Evolutionary conservation across 2,329 filamentous ascomycete species (phyloP).

Genomic region (Diaporthe humulicola): DNA sequence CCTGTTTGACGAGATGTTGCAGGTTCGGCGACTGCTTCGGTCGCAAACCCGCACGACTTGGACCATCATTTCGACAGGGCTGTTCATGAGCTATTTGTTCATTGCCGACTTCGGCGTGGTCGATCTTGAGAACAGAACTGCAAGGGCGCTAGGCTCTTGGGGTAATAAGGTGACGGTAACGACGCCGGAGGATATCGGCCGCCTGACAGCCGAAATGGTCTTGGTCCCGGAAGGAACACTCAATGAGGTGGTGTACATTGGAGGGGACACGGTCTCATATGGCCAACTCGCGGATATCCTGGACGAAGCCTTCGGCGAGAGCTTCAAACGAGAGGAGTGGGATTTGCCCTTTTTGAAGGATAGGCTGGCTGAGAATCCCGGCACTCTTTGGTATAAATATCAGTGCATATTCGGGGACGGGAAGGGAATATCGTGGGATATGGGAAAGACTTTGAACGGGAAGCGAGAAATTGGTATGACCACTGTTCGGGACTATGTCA

Average conservation of each 20-base stretch:
- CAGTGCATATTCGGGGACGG: conserved; percentile 71
- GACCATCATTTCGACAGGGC: conserved; percentile 76
- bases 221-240: conserved; percentile 52
- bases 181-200: conserved; percentile 73
- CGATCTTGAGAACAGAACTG: conserved; percentile 55
- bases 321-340: conserved; percentile 65
- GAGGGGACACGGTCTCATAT: conserved; percentile 75
- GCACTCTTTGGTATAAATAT: conserved; percentile 69
- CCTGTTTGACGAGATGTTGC: conserved; percentile 77
- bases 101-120: conserved; percentile 73
- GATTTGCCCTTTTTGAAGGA: conserved; percentile 56
- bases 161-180: conserved; percentile 74
- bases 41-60: conserved; percentile 64
- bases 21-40: conserved; percentile 66
- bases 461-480: conserved; percentile 60
- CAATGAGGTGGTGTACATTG: conserved; percentile 67
- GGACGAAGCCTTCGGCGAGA: conserved; percentile 55
- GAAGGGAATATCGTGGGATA: conserved; percentile 70
- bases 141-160: conserved; percentile 72
- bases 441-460: conserved; percentile 65
- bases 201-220: conserved; percentile 68
- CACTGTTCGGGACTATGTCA: conserved; percentile 55
- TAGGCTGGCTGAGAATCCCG: conserved; percentile 61
- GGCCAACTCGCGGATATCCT: conserved; percentile 65
- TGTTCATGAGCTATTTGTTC: conserved; percentile 81